phyloP scores from a whole-genome alignment of 2,329 filamentous ascomycete genomes.

The Aspergillus sp. region DNA sequence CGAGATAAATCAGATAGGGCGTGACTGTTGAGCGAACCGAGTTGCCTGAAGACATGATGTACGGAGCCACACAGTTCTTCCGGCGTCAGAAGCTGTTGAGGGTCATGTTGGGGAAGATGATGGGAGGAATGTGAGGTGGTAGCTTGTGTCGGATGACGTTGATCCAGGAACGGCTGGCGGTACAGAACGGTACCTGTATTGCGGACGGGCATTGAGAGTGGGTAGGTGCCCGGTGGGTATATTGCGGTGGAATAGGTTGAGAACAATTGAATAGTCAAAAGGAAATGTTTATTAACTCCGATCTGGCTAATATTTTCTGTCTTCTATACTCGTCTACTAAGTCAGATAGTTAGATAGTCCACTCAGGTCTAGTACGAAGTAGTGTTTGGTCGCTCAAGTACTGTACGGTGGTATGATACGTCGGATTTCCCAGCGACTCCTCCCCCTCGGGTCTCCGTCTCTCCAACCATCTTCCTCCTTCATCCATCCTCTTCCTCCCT shows the following conservation, averaged over 20 bases:
- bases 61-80: neutral
- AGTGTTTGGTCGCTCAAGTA: too few species aligned
- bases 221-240: too few species aligned
- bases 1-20: slow-evolving; percentile 72
- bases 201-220: too few species aligned
- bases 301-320: too few species aligned
- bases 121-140: neutral
- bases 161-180: neutral
- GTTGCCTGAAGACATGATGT: slow-evolving; percentile 22
- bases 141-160: neutral
- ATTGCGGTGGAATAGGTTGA: too few species aligned
- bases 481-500: neutral
- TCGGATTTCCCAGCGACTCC: neutral
- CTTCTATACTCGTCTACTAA: too few species aligned
- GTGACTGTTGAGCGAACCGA: slow-evolving; percentile 52
- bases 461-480: neutral
- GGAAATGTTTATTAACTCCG: too few species aligned
- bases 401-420: neutral
- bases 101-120: neutral
- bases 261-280: too few species aligned
- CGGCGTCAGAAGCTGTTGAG: neutral
- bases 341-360: too few species aligned
- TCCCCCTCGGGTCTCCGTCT: neutral
- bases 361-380: too few species aligned
- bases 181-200: too few species aligned